Evolutionary conservation across 345 rosid genomes (phyloP).

Genomic region (Sonneratia alba): DNA sequence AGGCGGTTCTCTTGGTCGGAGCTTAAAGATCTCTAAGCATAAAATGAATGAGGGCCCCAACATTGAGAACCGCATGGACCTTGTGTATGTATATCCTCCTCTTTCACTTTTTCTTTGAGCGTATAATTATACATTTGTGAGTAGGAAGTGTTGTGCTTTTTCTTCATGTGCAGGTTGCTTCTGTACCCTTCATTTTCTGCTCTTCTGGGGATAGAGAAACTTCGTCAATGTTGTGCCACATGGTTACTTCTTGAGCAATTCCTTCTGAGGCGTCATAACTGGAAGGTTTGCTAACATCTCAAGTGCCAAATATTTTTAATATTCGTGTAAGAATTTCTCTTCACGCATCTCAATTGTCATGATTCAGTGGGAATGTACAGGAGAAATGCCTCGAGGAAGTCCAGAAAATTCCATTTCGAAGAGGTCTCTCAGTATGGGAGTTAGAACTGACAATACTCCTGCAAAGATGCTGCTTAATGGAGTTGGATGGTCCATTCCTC

Average conservation of each 20-base stretch:
- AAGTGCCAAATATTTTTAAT: not conserved
- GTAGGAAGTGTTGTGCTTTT: not conserved
- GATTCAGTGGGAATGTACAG: constrained; percentile 84
- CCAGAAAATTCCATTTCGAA: constrained; percentile 31
- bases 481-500: constrained; percentile 70
- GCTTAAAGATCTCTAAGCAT: constrained; percentile 29
- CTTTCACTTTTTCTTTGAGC: constrained; percentile 3
- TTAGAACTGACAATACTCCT: constrained; percentile 56
- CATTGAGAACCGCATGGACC: constrained; percentile 76
- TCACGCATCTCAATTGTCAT: constrained; percentile 27
- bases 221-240: constrained; percentile 85
- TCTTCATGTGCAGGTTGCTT: constrained; percentile 49
- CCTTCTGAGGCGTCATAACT: constrained; percentile 68
- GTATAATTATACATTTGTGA: not conserved
- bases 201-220: constrained; percentile 89
- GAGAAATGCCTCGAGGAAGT: constrained; percentile 55
- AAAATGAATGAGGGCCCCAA: constrained; percentile 46
- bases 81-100: constrained; percentile 61
- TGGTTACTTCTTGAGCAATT: constrained; percentile 96
- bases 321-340: constrained; percentile 5
- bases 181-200: constrained; percentile 84
- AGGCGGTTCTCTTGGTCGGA: constrained; percentile 41
- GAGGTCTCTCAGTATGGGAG: constrained; percentile 35
- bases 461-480: constrained; percentile 74
- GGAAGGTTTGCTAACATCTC: constrained; percentile 57